Conservation (phyloP, 352 stramenopile species). For the Globisporangium irregulare region DNA sequence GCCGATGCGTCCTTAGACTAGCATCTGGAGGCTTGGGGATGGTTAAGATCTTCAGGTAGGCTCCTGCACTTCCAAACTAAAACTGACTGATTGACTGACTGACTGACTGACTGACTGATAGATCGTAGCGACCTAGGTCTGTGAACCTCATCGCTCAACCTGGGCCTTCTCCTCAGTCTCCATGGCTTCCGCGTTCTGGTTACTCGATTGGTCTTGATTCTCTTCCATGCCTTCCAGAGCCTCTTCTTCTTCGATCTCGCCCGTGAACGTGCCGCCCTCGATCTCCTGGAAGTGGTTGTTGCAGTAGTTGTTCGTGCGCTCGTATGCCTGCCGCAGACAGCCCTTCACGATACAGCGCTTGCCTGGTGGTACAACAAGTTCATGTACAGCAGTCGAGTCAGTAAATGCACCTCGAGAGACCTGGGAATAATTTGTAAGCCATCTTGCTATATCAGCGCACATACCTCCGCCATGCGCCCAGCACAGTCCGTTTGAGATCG, state of each 20-base stretch:
- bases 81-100: background rate
- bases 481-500: constrained; percentile 31
- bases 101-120: background rate
- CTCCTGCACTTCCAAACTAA: background rate
- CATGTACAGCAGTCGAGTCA: background rate
- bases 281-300: constrained; percentile 40
- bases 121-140: background rate
- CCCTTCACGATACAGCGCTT: constrained; percentile 39
- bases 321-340: constrained; percentile 50
- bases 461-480: constrained; percentile 33
- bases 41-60: too few species aligned
- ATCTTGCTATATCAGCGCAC: background rate
- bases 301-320: constrained; percentile 57
- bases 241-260: constrained; percentile 5
- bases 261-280: constrained; percentile 12
- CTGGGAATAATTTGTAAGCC: background rate
- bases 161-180: constrained; percentile 4
- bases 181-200: constrained; percentile 4
- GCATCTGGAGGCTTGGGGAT: too few species aligned
- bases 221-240: background rate
- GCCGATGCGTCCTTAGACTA: background rate
- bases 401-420: background rate
- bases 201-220: background rate
- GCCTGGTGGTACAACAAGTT: constrained; percentile 16
- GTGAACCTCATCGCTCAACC: background rate